Base-by-base conservation (phyloP, 495 filamentous ascomycete genomes). In the Annulohypoxylon stygium region DNA sequence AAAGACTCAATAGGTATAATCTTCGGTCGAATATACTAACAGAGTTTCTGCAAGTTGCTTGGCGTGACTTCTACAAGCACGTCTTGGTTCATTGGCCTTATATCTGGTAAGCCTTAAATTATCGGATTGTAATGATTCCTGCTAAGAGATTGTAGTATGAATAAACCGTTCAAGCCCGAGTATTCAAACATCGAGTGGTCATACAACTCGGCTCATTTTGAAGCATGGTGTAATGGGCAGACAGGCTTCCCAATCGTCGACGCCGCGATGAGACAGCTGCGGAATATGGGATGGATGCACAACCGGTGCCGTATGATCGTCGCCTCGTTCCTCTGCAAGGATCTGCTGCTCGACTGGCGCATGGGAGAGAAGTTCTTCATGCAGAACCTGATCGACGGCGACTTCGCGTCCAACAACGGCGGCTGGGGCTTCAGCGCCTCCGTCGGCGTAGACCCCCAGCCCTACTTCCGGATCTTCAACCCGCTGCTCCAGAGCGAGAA, bases 11-110 rank as follows among this genome's bases (percentile, higher is more conserved):
- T 30, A 1, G 3, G 3, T 30, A 0, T 30, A 30, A 30, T 30
- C 3, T 1, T 3, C 1, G 0, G 30, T 30, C 30, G 3, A 30
- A 30, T 30, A 6, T 30, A 30, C 30, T 30, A 6, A 30, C 0
- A 23, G 3, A 30, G 0, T 1, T 1, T 30, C 1, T 30, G 3
- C 30, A 30, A 30, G 85, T 98, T 0, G 94, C 93, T 0, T 97
- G 94, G 95, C 85, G 94, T 8, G 94, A 97, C 75, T 98, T 97
- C 76, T 97, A 97, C 80, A 92, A 92, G 69, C 93, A 97, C 78
- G 92, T 97, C 3, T 83, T 97, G 12, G 91, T 88, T 2, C 84
- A 95, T 65, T 97, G 93, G 93, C 95, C 95, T 4, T 96, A 93
- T 70, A 88, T 97, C 37, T 95, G 93, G 92, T 93, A 79, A 63